Conservation (phyloP, 116 monocot genomes). For the Dioscorea cayenensis region DNA sequence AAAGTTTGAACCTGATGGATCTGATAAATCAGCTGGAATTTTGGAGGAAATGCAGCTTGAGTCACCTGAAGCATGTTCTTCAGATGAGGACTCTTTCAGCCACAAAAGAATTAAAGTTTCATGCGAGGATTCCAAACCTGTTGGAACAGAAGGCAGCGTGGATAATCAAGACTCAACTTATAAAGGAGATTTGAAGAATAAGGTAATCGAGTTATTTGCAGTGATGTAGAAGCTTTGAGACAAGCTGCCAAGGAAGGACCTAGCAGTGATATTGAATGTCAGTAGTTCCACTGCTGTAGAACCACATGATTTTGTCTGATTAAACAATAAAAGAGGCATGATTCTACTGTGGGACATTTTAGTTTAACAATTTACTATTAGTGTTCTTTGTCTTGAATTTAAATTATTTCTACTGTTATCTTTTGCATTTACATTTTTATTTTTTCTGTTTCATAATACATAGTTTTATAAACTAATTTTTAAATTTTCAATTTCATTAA, state of each 20-base stretch:
- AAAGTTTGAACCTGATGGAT: constrained; percentile 21
- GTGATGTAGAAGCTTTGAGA: not conserved
- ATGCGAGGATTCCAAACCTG: constrained; percentile 14
- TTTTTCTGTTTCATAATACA: not conserved
- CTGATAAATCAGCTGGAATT: constrained; percentile 11
- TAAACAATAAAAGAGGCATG: constrained; percentile 26
- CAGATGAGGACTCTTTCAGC: constrained; percentile 3
- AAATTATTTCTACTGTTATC: not conserved
- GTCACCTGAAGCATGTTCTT: not conserved
- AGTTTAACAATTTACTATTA: not conserved
- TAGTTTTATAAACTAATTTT: not conserved
- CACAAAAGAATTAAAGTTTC: constrained; percentile 16
- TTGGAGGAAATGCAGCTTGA: not conserved
- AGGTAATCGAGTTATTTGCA: constrained; percentile 2
- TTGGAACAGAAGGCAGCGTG: not conserved
- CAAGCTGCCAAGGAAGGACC: constrained; percentile 8
- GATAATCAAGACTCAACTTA: constrained; percentile 2
- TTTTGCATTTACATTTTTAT: not conserved
- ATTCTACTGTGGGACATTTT: not conserved
- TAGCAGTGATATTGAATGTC: not conserved
- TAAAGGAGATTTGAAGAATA: not conserved
- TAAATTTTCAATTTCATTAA: constrained; percentile 3
- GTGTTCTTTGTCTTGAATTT: not conserved
- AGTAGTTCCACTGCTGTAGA: constrained; percentile 9
- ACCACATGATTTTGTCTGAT: constrained; percentile 17